Evolutionary conservation across 139 green algal species (phyloP), one percentile per base, ranked within the genome.

Genomic region (Haematococcus lacustris): DNA sequence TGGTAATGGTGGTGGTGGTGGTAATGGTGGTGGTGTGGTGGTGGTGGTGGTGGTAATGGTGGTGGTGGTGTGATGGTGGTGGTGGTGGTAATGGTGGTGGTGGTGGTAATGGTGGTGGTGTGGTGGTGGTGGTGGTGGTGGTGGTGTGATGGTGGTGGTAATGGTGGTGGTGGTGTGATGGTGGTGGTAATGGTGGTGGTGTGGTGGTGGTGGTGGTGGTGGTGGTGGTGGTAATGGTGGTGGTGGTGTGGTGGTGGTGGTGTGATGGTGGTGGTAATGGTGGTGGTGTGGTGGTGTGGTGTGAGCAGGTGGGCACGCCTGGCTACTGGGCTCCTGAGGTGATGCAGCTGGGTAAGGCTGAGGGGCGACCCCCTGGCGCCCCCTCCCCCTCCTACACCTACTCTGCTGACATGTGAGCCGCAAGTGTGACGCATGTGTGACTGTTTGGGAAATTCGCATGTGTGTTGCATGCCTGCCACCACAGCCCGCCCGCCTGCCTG

Each of bases 281-380:
- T 21, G 13, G 13, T 57, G 32, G n/a, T 39, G 61, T 68, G 61
- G 61, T 25, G 30, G 61, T 40, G 61, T 40, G 32, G 3, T 39
- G 30, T 33, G 30, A 40, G 26, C 67, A 79, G 60, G 68, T 66
- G 9, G 74, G 74, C 47, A 80, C 74, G 5, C 74, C 74, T 1
- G 67, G 73, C 3, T 80, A 80, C 74, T 76, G 75, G 74, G 74
- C 74, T 1, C 74, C 74, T 3, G 74, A 80, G 47, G 70, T 80
- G 26, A 53, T 80, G 37, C 68, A 75, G 30, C 26, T 13, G 38
- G 63, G 51, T 2, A 50, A 75, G 51, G 60, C 75, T 72, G 41
- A 13, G 26, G 23, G 74, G 74, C 35, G n/a, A n/a, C n/a, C n/a
- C n/a, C n/a, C n/a, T n/a, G n/a, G n/a, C n/a, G n/a, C n/a, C n/a